Percentiles rank a stretch among this genome's conserved stretches.
These are phyloP conservation scores for Fraxinus sp. DNA, from an alignment of 305 asterid species.

Conservation along the genomic window DNA sequence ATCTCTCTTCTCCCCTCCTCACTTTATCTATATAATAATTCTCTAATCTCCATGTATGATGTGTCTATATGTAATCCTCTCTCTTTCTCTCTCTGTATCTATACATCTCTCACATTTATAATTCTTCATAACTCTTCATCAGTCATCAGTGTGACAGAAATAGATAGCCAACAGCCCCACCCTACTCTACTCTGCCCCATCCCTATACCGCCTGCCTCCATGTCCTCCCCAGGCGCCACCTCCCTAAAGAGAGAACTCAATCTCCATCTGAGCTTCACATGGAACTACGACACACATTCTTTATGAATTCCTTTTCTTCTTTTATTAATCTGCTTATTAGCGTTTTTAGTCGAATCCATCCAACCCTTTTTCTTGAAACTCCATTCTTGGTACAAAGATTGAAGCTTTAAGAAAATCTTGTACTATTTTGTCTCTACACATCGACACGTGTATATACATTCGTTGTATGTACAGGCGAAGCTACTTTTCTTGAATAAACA, in stretches of 20 bases:
- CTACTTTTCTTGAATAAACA: not conserved
- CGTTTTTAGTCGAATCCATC: not conserved
- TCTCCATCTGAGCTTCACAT: constrained; percentile 10
- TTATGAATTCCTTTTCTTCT: not conserved
- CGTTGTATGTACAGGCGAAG: not conserved
- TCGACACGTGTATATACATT: not conserved
- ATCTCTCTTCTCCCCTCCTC: constrained; percentile 14
- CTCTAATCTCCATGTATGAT: not conserved
- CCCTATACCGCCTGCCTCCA: constrained; percentile 19
- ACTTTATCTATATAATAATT: constrained; percentile 1
- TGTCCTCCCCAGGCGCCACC: constrained; percentile 27
- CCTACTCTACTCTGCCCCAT: not conserved
- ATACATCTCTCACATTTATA: constrained; percentile 6
- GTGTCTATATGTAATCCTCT: not conserved
- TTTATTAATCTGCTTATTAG: not conserved
- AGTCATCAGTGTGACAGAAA: constrained; percentile 26
- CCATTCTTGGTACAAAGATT: constrained; percentile 9
- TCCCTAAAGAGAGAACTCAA: not conserved
- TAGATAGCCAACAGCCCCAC: constrained; percentile 42
- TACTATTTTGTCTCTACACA: not conserved
- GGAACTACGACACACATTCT: not conserved
- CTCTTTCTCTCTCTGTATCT: constrained; percentile 14
- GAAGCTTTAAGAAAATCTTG: not conserved
- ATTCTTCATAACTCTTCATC: constrained; percentile 21
- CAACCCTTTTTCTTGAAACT: not conserved